Evolutionary conservation across 192 early-diverging fungal genomes (phyloP).

Genomic region (Lobosporangium transversale): DNA sequence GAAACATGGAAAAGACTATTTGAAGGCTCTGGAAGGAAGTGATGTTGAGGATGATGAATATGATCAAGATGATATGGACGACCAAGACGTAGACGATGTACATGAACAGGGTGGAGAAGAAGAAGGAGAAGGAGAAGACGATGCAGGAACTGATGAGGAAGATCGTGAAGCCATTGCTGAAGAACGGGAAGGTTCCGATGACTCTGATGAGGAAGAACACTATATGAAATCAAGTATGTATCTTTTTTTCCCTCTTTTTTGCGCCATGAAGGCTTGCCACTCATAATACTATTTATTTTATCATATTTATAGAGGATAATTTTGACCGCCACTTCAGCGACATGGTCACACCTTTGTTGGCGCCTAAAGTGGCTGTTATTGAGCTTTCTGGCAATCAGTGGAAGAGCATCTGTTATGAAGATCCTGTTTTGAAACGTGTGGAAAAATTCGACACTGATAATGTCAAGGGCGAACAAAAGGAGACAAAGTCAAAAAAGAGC

Average conservation of each 20-base stretch:
- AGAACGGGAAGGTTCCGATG: constrained; percentile 50
- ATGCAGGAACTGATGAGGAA: constrained; percentile 36
- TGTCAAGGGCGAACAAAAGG: constrained; percentile 39
- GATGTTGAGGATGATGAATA: constrained; percentile 42
- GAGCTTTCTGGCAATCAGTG: constrained; percentile 41
- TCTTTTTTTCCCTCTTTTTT: not conserved
- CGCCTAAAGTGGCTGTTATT: constrained; percentile 41
- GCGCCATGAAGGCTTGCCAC: no score
- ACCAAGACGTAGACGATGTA: constrained; percentile 36
- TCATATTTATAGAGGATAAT: constrained; percentile 41
- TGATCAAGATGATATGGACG: constrained; percentile 32
- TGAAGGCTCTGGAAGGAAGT: constrained; percentile 29
- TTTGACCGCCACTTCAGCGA: constrained; percentile 52
- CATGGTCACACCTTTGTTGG: constrained; percentile 33
- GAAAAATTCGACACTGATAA: constrained; percentile 47
- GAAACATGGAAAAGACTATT: constrained; percentile 47
- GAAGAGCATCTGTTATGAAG: constrained; percentile 48
- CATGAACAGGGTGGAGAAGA: constrained; percentile 14
- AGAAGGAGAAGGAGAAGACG: constrained; percentile 9
- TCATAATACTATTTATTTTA: no score
- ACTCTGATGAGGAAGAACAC: constrained; percentile 48
- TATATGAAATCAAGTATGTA: constrained; percentile 47
- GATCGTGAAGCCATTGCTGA: constrained; percentile 31
- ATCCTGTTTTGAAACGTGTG: constrained; percentile 43
- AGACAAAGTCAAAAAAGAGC: constrained; percentile 20